phyloP scores from a whole-genome alignment of 2,329 filamentous ascomycete genomes.

The Cryphonectria radicalis region DNA sequence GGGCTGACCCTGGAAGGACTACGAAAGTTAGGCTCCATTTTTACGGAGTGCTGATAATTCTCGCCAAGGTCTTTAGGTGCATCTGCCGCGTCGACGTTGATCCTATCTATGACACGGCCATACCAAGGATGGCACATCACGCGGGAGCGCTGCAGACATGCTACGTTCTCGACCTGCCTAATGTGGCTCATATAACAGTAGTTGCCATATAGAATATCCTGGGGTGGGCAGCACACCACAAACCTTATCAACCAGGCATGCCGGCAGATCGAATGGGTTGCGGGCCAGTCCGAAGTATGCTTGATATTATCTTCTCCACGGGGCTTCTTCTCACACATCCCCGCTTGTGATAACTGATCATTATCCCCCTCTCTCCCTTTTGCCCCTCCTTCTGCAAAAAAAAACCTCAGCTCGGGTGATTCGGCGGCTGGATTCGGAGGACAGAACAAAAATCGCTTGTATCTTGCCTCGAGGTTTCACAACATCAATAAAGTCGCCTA shows the following conservation, averaged over 20 bases:
- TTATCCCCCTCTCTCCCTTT: background rate
- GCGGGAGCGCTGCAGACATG: background rate
- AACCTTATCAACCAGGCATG: background rate
- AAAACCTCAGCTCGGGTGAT: no score
- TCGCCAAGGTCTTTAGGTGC: background rate
- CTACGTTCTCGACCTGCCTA: background rate
- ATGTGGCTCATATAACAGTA: background rate
- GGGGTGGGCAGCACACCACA: background rate
- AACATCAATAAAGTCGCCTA: background rate
- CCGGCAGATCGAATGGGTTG: background rate
- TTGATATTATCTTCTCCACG: background rate
- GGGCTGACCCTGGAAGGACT: background rate
- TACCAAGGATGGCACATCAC: background rate
- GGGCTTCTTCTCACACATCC: background rate
- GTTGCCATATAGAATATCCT: background rate
- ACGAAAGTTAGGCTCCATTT: background rate
- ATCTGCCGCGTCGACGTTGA: background rate
- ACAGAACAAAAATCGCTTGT: background rate
- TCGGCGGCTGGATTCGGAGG: background rate
- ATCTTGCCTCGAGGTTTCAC: background rate
- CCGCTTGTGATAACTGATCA: background rate
- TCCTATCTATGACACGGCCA: background rate
- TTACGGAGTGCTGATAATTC: no score
- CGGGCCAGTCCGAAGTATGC: background rate
- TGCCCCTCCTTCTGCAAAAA: no score